phyloP scores from a whole-genome alignment of 208 protist genomes.

The Blastocrithidia nonstop region DNA sequence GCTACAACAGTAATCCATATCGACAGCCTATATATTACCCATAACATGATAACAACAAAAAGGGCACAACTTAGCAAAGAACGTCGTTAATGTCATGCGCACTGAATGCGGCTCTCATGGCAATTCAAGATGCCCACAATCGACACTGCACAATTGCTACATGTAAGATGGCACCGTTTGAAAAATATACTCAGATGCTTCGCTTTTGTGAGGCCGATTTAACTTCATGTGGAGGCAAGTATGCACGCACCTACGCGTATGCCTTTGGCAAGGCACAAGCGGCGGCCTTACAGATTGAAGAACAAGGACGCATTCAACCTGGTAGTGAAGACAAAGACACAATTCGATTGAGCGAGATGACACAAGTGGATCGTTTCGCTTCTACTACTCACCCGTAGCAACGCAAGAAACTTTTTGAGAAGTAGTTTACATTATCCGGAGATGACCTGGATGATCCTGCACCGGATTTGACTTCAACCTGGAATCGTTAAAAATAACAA shows the following conservation, averaged over 20 bases:
- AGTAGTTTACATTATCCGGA: slow-evolving; percentile 17
- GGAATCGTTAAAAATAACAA: slow-evolving; percentile 14
- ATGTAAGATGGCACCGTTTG: slow-evolving; percentile 28
- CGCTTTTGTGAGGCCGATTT: slow-evolving; percentile 52
- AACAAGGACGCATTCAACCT: slow-evolving; percentile 16
- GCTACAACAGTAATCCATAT: background rate
- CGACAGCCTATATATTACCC: background rate
- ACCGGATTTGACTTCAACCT: slow-evolving; percentile 43
- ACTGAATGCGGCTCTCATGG: slow-evolving; percentile 23
- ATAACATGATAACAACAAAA: slow-evolving; percentile 1
- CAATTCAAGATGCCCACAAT: slow-evolving; percentile 43
- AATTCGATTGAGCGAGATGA: slow-evolving; percentile 5
- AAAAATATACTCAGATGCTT: slow-evolving; percentile 52
- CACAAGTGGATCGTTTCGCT: slow-evolving; percentile 59
- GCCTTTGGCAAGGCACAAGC: slow-evolving; percentile 61
- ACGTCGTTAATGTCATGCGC: slow-evolving; percentile 24
- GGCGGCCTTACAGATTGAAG: slow-evolving; percentile 23
- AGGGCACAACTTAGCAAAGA: background rate
- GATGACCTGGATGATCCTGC: slow-evolving; percentile 41
- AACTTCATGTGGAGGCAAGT: slow-evolving; percentile 65
- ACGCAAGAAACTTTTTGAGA: slow-evolving; percentile 46
- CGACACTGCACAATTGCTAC: slow-evolving; percentile 52
- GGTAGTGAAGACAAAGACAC: slow-evolving; percentile 32
- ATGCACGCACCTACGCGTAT: slow-evolving; percentile 72
- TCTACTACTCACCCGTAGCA: slow-evolving; percentile 75